Conservation (phyloP, 192 early-diverging fungal species). For the Kickxella alabastrina region DNA sequence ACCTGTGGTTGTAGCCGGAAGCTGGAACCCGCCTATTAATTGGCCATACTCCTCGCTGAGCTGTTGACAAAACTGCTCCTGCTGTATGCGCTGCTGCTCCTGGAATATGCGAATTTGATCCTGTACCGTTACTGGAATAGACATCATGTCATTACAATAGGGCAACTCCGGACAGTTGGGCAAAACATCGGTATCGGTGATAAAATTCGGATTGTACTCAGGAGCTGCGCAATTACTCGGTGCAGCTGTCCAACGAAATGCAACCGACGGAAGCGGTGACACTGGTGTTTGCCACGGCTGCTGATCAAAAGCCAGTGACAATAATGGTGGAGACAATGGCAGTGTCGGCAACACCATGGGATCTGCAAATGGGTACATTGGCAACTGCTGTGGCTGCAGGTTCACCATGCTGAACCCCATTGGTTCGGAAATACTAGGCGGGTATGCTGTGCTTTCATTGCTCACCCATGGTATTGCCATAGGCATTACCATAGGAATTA, state of each 20-base stretch:
- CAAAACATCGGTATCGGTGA: background rate
- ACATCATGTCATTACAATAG: background rate
- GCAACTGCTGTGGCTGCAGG: background rate
- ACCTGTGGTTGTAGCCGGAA: too few species aligned
- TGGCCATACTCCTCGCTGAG: constrained; percentile 35
- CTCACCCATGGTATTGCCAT: too few species aligned
- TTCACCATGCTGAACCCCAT: constrained; percentile 4
- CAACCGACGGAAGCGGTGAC: too few species aligned
- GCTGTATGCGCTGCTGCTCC: constrained; percentile 45
- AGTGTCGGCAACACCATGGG: background rate
- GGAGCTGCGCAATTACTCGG: too few species aligned
- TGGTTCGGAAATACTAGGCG: background rate
- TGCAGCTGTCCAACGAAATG: too few species aligned
- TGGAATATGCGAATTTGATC: constrained; percentile 41
- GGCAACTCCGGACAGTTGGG: background rate
- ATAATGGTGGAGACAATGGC: too few species aligned
- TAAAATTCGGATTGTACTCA: too few species aligned
- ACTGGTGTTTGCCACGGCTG: too few species aligned
- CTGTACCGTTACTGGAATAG: constrained; percentile 18
- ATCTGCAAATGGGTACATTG: too few species aligned
- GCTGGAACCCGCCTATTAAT: too few species aligned
- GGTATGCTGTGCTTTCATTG: background rate
- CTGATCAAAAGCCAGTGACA: too few species aligned
- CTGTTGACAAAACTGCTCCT: constrained; percentile 42
- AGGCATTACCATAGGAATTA: background rate